phyloP scores from a whole-genome alignment of 2,329 filamentous ascomycete species.

The Colletotrichum acutatum region DNA sequence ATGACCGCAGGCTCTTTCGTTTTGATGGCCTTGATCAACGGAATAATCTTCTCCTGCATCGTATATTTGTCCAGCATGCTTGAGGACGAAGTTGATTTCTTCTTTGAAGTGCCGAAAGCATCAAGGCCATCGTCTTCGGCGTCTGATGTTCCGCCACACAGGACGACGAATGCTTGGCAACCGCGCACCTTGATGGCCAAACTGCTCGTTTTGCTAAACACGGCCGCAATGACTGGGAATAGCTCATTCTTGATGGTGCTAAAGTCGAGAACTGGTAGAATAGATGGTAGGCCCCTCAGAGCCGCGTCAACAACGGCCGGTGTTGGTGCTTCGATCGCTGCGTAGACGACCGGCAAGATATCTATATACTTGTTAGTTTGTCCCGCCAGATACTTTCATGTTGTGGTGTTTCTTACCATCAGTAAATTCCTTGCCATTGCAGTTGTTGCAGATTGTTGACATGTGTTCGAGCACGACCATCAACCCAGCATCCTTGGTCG shows the following conservation, averaged over 20 bases:
- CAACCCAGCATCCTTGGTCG: slow-evolving; percentile 85
- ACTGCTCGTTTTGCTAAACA: slow-evolving; percentile 93
- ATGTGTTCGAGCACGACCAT: slow-evolving; percentile 93
- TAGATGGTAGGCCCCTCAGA: slow-evolving; percentile 78
- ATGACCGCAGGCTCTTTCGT: slow-evolving; percentile 98
- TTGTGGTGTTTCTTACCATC: slow-evolving; percentile 67
- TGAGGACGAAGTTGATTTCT: slow-evolving; percentile 72
- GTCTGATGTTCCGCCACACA: slow-evolving; percentile 81
- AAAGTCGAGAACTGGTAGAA: slow-evolving; percentile 93
- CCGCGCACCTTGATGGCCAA: slow-evolving; percentile 94
- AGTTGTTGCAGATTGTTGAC: slow-evolving; percentile 79
- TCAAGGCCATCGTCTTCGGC: slow-evolving; percentile 77
- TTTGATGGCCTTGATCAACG: slow-evolving; percentile 90
- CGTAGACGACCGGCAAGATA: slow-evolving; percentile 85
- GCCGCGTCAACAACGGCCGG: slow-evolving; percentile 90
- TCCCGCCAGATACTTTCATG: not conserved
- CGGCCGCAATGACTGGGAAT: slow-evolving; percentile 89
- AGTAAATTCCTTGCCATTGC: slow-evolving; percentile 92
- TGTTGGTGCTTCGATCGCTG: slow-evolving; percentile 88
- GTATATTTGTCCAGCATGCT: slow-evolving; percentile 96
- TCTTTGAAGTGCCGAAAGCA: slow-evolving; percentile 69
- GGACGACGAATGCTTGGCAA: slow-evolving; percentile 86
- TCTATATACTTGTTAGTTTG: slow-evolving; percentile 59
- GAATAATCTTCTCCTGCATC: slow-evolving; percentile 96
- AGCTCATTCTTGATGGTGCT: slow-evolving; percentile 97